Conservation (phyloP, 2,329 filamentous ascomycete genomes). For the Zalaria sp. region DNA sequence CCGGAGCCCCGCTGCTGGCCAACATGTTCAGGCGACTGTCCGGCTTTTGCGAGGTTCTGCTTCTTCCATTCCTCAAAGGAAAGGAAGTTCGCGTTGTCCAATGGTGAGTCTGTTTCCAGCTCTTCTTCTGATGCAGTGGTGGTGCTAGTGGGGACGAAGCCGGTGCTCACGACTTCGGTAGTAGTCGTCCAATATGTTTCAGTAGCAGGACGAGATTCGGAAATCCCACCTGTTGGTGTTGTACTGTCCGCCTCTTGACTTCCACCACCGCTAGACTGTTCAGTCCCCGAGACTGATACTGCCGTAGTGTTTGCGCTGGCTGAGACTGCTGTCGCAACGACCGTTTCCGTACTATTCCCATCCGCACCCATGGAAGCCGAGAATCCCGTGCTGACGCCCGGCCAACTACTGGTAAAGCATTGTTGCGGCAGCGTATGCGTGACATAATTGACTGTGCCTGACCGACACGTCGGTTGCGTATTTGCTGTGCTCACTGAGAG, state of each 20-base stretch:
- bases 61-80: slow-evolving; percentile 99
- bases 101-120: slow-evolving; percentile 47
- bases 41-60: slow-evolving; percentile 73
- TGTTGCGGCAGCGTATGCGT: slow-evolving; percentile 65
- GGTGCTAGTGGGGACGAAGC: background rate
- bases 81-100: slow-evolving; percentile 71
- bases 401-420: slow-evolving; percentile 53
- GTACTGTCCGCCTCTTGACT: background rate
- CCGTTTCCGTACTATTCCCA: too few relatives aligned
- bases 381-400: background rate
- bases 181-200: background rate
- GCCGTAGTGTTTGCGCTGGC: too few relatives aligned
- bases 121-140: slow-evolving; percentile 25
- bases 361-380: too few relatives aligned
- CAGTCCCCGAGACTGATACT: too few relatives aligned
- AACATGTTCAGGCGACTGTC: slow-evolving; percentile 59
- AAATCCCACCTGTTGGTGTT: slow-evolving; percentile 3
- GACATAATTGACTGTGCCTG: slow-evolving; percentile 65
- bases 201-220: too few relatives aligned
- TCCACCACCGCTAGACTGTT: too few relatives aligned
- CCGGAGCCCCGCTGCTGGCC: slow-evolving; percentile 39
- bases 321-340: too few relatives aligned
- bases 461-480: slow-evolving; percentile 26
- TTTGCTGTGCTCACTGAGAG: background rate
- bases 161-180: background rate